Evolutionary conservation across 352 stramenopile species (phyloP).

Genomic region (Pythium guiyangense): DNA sequence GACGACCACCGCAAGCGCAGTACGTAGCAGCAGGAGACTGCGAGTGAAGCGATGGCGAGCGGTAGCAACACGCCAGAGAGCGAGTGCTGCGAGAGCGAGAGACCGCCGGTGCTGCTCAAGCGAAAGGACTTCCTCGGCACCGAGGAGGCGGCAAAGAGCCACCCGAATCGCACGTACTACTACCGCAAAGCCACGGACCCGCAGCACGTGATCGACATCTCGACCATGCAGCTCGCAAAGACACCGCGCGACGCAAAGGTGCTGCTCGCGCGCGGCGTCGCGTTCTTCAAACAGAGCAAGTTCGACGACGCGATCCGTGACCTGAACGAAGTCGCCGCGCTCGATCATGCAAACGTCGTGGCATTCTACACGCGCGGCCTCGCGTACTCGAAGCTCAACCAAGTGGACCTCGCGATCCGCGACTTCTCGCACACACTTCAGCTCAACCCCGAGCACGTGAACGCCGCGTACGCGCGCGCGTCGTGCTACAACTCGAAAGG

Average conservation of each 20-base stretch:
- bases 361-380: conserved; percentile 77
- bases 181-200: conserved; percentile 70
- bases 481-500: conserved; percentile 86
- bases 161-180: conserved; percentile 76
- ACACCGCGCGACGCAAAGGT: conserved; percentile 60
- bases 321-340: conserved; percentile 35
- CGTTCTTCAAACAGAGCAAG: conserved; percentile 74
- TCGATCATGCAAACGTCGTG: conserved; percentile 37
- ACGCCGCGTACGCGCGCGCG: conserved; percentile 80
- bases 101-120: conserved; percentile 43
- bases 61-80: conserved; percentile 15
- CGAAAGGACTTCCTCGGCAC: conserved; percentile 71
- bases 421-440: conserved; percentile 75
- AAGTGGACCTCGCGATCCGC: conserved; percentile 68
- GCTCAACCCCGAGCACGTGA: conserved; percentile 85
- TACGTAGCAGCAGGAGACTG: not conserved
- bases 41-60: conserved; percentile 22
- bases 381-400: conserved; percentile 58
- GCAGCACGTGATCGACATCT: conserved; percentile 65
- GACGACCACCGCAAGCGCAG: too few relatives aligned
- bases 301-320: conserved; percentile 56
- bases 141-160: conserved; percentile 55
- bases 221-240: conserved; percentile 59
- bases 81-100: conserved; percentile 25
- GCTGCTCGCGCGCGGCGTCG: conserved; percentile 64